Conservation (phyloP, 768 basidiomycete genomes). For the Tulasnella sp. region DNA sequence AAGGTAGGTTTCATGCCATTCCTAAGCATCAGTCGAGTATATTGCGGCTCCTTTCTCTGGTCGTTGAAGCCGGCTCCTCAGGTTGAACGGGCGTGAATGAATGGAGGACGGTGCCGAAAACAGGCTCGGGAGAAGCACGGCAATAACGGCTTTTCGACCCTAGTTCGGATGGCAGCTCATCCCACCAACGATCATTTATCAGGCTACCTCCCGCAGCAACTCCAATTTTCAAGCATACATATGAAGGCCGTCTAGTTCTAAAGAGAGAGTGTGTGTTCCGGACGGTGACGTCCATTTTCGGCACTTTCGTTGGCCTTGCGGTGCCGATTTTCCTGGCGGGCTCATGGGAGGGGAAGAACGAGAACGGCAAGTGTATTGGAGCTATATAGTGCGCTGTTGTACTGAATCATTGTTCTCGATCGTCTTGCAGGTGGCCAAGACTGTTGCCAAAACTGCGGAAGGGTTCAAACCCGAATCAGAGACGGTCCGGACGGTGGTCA, state of each 20-base stretch:
- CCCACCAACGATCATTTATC: background rate
- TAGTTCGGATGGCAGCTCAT: background rate
- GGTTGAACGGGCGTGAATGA: background rate
- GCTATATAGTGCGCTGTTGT: background rate
- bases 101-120: background rate
- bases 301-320: background rate
- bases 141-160: background rate
- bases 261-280: background rate
- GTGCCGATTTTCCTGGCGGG: conserved; percentile 5
- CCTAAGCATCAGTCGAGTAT: background rate
- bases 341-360: background rate
- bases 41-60: background rate
- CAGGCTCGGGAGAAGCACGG: background rate
- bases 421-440: background rate
- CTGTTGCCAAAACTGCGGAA: background rate
- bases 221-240: no score
- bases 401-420: background rate
- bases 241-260: no score
- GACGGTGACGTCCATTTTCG: conserved; percentile 20
- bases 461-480: background rate
- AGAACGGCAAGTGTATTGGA: background rate
- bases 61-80: no score
- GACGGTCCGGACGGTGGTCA: background rate
- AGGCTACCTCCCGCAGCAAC: background rate
- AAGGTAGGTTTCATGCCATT: background rate